These are phyloP conservation scores for Umbelopsis isabellina DNA, from an alignment of 192 early-diverging fungal species.

Conservation along the genomic window DNA sequence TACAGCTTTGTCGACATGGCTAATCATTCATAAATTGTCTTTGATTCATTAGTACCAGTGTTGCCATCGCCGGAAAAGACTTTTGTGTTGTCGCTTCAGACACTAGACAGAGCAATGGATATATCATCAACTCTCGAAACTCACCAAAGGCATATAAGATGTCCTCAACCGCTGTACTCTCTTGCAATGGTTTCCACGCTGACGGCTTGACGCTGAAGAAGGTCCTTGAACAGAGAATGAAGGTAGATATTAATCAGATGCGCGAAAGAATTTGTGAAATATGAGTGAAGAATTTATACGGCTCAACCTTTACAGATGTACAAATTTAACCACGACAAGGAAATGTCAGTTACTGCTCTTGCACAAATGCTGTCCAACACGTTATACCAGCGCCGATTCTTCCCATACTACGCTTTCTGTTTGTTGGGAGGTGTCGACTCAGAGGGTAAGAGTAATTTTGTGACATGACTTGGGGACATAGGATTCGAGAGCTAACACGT, in stretches of 20 bases:
- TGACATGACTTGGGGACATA: neutral
- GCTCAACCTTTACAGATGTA: constrained; percentile 70
- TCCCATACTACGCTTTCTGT: constrained; percentile 94
- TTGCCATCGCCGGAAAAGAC: constrained; percentile 95
- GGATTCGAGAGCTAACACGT: constrained; percentile 10
- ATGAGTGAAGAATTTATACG: neutral
- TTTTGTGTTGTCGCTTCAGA: constrained; percentile 94
- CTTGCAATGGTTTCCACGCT: constrained; percentile 86
- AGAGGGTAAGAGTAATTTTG: constrained; percentile 57
- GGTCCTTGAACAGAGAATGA: constrained; percentile 80
- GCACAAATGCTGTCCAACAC: constrained; percentile 95
- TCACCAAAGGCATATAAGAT: constrained; percentile 89
- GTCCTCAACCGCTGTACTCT: constrained; percentile 83
- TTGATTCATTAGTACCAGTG: constrained; percentile 61
- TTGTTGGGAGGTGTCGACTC: constrained; percentile 89
- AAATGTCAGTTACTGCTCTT: constrained; percentile 82
- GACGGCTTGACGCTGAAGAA: constrained; percentile 87
- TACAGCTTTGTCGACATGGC: neutral
- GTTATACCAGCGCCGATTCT: constrained; percentile 92
- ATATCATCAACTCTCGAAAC: constrained; percentile 94
- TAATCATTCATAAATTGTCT: neutral
- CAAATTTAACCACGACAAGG: constrained; percentile 85
- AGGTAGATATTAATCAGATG: constrained; percentile 55
- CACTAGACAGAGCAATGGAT: constrained; percentile 93
- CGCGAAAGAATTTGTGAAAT: neutral